Percentiles rank a stretch among this genome's conserved stretches.
Conservation (phyloP, 164 flowering plant species). For the Nelumbo lutea region DNA sequence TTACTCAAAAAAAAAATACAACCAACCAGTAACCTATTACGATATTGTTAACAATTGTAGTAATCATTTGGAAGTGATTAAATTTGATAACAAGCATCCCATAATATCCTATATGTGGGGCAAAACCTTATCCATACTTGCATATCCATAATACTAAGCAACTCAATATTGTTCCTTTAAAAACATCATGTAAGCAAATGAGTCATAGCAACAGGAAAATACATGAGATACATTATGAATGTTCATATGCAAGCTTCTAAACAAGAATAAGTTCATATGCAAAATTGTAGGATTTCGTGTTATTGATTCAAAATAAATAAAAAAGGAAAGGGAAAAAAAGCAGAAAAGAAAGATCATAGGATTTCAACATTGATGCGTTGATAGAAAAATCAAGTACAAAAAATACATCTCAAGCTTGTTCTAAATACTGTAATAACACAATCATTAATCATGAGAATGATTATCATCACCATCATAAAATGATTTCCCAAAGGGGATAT, state of each 20-base stretch:
- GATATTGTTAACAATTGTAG: neutral
- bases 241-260: neutral
- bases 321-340: neutral
- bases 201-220: neutral
- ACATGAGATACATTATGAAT: neutral
- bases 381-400: too few relatives aligned
- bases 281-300: neutral
- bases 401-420: too few relatives aligned
- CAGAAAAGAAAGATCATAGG: neutral
- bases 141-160: too few relatives aligned
- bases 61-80: too few relatives aligned
- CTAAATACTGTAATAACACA: too few relatives aligned
- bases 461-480: neutral
- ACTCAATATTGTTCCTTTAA: too few relatives aligned
- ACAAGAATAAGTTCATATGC: neutral
- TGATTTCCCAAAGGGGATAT: neutral
- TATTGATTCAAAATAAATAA: neutral
- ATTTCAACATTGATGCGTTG: too few relatives aligned
- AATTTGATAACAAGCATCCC: neutral
- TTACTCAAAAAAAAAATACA: too few relatives aligned
- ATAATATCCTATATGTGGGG: neutral
- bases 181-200: neutral
- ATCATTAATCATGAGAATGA: neutral
- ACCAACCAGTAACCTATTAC: neutral
- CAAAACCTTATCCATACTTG: neutral